Percentiles rank a stretch among this genome's conserved stretches.
phyloP scores from a whole-genome alignment of 805 yeast genomes.

The Candida succiphila region DNA sequence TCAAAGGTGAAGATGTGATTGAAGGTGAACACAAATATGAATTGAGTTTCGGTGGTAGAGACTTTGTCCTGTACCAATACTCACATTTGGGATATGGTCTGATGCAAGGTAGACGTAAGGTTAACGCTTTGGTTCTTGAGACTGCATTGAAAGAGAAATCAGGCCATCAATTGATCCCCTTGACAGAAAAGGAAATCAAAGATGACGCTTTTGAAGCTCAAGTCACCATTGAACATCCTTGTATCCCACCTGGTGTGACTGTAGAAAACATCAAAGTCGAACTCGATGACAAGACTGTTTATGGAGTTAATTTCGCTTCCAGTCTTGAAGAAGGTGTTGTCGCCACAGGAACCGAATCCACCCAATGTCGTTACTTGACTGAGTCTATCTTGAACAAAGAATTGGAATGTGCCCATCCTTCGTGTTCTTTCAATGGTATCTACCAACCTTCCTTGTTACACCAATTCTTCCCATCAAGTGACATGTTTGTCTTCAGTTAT shows the following conservation, averaged over 20 bases:
- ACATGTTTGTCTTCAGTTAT: constrained; percentile 85
- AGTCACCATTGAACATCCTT: constrained; percentile 60
- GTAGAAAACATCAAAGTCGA: constrained; percentile 57
- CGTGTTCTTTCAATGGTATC: constrained; percentile 95
- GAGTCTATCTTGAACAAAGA: constrained; percentile 81
- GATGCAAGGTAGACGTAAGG: constrained; percentile 84
- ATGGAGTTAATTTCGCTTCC: constrained; percentile 23
- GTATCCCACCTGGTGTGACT: constrained; percentile 69
- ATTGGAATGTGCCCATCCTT: constrained; percentile 56
- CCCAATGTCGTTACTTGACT: constrained; percentile 81
- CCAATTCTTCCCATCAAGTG: constrained; percentile 64
- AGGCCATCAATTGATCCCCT: constrained; percentile 17
- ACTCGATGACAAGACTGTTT: constrained; percentile 25
- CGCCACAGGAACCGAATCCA: constrained; percentile 45
- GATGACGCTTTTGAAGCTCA: constrained; percentile 28
- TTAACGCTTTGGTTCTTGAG: constrained; percentile 57
- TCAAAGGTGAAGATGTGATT: constrained; percentile 49
- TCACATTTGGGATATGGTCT: constrained; percentile 95
- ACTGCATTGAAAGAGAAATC: constrained; percentile 28
- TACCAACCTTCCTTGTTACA: constrained; percentile 88
- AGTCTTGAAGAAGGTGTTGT: constrained; percentile 17
- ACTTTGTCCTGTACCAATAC: constrained; percentile 79
- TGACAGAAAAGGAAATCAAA: constrained; percentile 23
- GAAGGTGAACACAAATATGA: constrained; percentile 81
- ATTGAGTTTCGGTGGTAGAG: constrained; percentile 70